Base-by-base conservation (phyloP, 352 stramenopile genomes). In the Pythium periplocum region DNA sequence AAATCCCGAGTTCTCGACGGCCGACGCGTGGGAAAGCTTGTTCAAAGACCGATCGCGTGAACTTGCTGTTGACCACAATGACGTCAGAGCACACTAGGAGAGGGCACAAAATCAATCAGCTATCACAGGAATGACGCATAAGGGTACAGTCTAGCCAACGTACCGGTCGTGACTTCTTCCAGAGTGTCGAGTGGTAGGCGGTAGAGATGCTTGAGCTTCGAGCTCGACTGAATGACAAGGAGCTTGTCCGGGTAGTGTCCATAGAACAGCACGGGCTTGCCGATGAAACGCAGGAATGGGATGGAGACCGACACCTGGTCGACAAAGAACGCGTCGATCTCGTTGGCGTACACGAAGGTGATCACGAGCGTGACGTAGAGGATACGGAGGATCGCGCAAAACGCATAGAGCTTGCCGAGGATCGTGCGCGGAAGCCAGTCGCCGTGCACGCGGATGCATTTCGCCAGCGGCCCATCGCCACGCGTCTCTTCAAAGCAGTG, bases 161-260 rank as follows among this genome's bases (percentile, higher is more conserved):
- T 26, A 26, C 17, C 17, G 17, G 62, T 61, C 4, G 93, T 97
- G 36, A 89, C 66, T 67, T 98, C 93, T 73, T 99, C 96, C 48
- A 98, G 55, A 8, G 62, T 71, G 69, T 99, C 95, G 36, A 99
- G 75, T 7, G 94, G 78, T 31, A 73, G 61, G 51, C 97, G 84
- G 66, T 99, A 99, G 38, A 89, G 52, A 7, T 62, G 66, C 61
- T 94, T 96, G 43, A 96, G 75, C n/a, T 57, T 48, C 7, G 73
- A 95, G 2, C 64, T 43, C 0, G 80, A 76, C 32, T 73, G 59
- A 37, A 75, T 67, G 38, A 77, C 93, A 9, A 99, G 80, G 36
- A 99, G 75, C 62, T 98, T 98, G 73, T 99, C 97, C 0, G 97
- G 97, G 72, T 98, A 99, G 63, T 99, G 97, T 62, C 96, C 98